Evolutionary conservation across 1,139 yeast species (phyloP), one percentile per base, ranked within the genome.

Genomic region (Yarrowia galli): DNA sequence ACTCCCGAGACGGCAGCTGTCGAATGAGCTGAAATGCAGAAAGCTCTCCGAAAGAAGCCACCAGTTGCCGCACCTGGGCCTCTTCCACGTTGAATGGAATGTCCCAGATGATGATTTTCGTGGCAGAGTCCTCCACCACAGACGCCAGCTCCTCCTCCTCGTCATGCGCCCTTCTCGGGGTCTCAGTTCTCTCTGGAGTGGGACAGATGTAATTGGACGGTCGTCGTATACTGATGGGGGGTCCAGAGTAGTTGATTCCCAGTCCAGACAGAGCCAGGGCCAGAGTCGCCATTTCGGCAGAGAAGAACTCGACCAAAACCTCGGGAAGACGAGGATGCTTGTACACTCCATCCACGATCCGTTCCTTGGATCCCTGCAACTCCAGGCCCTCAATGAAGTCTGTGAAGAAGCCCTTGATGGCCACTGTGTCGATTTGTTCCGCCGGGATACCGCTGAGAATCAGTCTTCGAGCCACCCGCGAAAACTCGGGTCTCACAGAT

Each of bases 191-290:
- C 42, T 58, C 74, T 10, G 66, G 56, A 22, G 38, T 61, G 1
- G 82, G 80, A 13, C 84, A 82, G 32, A 89, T 82, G 72, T 88
- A 91, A 69, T 87, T 89, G n/a, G 79, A 78, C 1, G 96, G 95
- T 72, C 96, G 81, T 12, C 76, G 71, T 3, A 88, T 74, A 2
- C 71, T 73, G 16, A 87, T 73, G 12, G 54, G 69, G 16, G 68
- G 65, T 42, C 69, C 54, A 42, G 71, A n/a, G 68, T 60, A 36
- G 64, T 69, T 18, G 68, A 72, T 71, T 15, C 76, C 70, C 22
- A 71, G 75, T 0, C 82, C 82, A 70, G 81, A 80, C 66, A 87
- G 78, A 1, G 89, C 81, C 46, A 83, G 77, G 0, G 86, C 80
- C 0, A 87, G 77, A 0, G 96, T 89, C 0, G 96, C 89, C 68